Base-by-base conservation (phyloP, 2,329 filamentous ascomycete species). In the Akanthomyces dipterigenus region DNA sequence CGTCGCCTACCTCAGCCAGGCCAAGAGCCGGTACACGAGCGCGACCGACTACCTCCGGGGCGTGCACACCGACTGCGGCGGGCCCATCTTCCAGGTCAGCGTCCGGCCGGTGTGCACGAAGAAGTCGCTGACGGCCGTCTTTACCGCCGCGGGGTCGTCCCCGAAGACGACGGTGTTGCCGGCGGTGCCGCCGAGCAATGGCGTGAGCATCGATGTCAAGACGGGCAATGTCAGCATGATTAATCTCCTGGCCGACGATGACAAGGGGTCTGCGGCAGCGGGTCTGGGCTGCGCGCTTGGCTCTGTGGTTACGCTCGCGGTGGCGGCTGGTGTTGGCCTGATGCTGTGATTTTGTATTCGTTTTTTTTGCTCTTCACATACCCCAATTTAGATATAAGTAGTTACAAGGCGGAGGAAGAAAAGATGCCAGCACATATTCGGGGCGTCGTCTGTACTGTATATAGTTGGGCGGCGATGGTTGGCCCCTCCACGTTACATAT, bases 21-120 rank as follows among this genome's bases (percentile, higher is more conserved):
- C 49, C 38, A 24, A 20, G 28, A 46, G 40, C 49, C 26, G 16
- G 5, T 54, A 53, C 20, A 16, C 48, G 14, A 60, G 57, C 57
- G 49, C 48, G n/a, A 60, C 49, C 26, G 40, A 54, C 11, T 60
- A 53, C 26, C 48, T 60, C 22, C 20, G 31, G 9, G 24, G 12
- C 22, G 24, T 60, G 7, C 57, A 60, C 49, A 60, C 57, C 4
- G 46, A 60, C 24, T 60, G 57, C 28, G 57, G 49, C 40, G 57
- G 38, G 24, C 46, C 46, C 16, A 16, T 45, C 38, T 60, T 60
- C 40, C 46, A 53, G 49, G 28, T 60, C 40, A 60, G 57, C 57
- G 40, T 60, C 16, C 18, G 38, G 14, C 57, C 57, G 1, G 18
- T 53, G 6, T 60, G 57, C 49, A 34, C 49, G 5, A 31, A 45